phyloP scores from a whole-genome alignment of 768 basidiomycete species.

The Russula sp. region DNA sequence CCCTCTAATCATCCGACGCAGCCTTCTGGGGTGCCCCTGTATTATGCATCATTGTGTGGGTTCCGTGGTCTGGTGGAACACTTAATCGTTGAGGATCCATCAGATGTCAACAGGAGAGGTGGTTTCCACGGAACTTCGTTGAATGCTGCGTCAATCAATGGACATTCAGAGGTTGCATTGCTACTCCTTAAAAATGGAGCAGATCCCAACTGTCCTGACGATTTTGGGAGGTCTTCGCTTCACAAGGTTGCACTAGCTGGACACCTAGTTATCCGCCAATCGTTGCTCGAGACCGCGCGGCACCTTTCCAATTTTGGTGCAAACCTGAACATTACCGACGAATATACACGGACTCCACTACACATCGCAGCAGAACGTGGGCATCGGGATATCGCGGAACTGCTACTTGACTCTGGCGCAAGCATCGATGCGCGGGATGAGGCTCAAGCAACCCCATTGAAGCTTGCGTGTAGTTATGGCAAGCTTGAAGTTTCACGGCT shows the following conservation, averaged over 20 bases:
- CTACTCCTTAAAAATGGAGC: neutral
- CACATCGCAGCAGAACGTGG: neutral
- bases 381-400: neutral
- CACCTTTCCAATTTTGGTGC: neutral
- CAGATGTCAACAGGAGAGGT: neutral
- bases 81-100: neutral
- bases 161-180: neutral
- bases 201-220: neutral
- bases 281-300: neutral
- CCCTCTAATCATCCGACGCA: neutral
- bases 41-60: slow-evolving; percentile 7
- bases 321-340: neutral
- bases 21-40: neutral
- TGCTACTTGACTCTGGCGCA: neutral
- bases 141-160: neutral
- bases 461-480: neutral
- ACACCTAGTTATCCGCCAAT: neutral
- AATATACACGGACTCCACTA: neutral
- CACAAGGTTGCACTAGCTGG: neutral
- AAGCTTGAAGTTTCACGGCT: neutral
- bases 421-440: neutral
- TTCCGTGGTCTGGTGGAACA: neutral
- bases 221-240: neutral
- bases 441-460: neutral
- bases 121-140: neutral